Conservation (phyloP, 2,329 filamentous ascomycete species). For the Boeremia exigua region DNA sequence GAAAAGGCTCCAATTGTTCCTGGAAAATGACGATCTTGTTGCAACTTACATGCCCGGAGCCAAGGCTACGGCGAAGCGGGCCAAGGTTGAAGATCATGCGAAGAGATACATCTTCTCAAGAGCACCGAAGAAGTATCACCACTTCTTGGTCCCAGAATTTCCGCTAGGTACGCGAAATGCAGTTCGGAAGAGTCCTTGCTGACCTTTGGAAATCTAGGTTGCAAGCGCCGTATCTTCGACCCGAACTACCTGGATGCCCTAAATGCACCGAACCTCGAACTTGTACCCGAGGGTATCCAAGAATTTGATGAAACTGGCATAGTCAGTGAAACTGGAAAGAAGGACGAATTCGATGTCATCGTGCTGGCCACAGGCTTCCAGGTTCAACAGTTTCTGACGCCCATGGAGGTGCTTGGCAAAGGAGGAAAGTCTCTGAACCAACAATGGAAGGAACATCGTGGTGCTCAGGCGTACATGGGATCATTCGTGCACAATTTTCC, state of each 20-base stretch:
- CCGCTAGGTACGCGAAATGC: not conserved
- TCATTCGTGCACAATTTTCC: not conserved
- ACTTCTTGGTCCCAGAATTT: not conserved
- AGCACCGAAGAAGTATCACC: not conserved
- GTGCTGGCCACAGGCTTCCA: not conserved
- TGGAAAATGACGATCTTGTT: not conserved
- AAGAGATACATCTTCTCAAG: not conserved
- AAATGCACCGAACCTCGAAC: not conserved
- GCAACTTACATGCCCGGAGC: not conserved
- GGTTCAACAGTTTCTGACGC: not conserved
- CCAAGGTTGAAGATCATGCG: not conserved
- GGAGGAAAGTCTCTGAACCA: not conserved
- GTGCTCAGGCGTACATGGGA: not conserved
- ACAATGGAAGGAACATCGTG: not conserved
- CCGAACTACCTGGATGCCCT: not conserved
- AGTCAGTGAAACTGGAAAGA: not conserved
- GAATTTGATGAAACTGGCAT: not conserved
- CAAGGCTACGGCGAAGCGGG: not conserved
- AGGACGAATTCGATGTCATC: not conserved
- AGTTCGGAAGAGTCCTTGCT: no score
- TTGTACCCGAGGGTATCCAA: not conserved
- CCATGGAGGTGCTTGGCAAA: not conserved
- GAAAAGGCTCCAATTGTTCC: not conserved
- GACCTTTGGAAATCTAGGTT: not conserved
- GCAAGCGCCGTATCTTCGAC: constrained; percentile 2